Evolutionary conservation across 139 green algal species (phyloP).

Genomic region (Chlorella vulgaris): DNA sequence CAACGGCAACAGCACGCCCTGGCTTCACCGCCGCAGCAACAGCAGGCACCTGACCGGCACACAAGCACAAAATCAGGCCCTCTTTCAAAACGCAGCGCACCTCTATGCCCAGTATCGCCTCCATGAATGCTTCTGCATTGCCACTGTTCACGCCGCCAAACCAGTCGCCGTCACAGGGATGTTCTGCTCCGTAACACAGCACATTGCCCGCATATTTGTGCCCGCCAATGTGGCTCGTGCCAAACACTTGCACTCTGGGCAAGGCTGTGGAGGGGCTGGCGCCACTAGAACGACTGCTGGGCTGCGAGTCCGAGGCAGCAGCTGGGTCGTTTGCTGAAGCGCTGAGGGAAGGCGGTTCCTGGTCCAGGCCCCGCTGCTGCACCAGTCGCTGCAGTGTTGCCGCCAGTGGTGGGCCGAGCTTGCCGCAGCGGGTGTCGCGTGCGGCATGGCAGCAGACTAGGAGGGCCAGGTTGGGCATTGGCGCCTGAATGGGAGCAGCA

Average conservation of each 20-base stretch:
- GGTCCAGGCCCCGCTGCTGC: not conserved
- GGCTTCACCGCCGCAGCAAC: not conserved
- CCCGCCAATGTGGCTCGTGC: constrained; percentile 19
- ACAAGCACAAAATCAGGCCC: not conserved
- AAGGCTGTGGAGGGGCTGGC: constrained; percentile 64
- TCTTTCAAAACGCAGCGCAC: not conserved
- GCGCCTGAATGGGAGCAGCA: not conserved
- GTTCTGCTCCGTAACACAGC: constrained; percentile 41
- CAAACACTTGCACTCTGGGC: constrained; percentile 44
- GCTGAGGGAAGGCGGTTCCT: constrained; percentile 66
- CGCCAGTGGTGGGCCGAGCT: constrained; percentile 37
- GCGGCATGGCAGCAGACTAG: constrained; percentile 55
- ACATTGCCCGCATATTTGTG: constrained; percentile 62
- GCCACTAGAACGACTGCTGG: constrained; percentile 76
- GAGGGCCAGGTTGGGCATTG: constrained; percentile 14
- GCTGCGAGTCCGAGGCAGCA: constrained; percentile 37
- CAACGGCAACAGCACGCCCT: not conserved
- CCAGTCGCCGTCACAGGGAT: constrained; percentile 59
- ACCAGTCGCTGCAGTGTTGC: constrained; percentile 22
- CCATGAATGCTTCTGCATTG: constrained; percentile 43
- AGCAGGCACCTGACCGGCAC: not conserved
- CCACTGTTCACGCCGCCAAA: constrained; percentile 49
- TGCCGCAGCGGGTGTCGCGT: constrained; percentile 54
- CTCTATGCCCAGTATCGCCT: constrained; percentile 35
- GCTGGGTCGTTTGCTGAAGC: constrained; percentile 65